These are phyloP conservation scores for Colletotrichum filicis DNA, from an alignment of 2,329 filamentous ascomycete genomes.

Conservation along the genomic window DNA sequence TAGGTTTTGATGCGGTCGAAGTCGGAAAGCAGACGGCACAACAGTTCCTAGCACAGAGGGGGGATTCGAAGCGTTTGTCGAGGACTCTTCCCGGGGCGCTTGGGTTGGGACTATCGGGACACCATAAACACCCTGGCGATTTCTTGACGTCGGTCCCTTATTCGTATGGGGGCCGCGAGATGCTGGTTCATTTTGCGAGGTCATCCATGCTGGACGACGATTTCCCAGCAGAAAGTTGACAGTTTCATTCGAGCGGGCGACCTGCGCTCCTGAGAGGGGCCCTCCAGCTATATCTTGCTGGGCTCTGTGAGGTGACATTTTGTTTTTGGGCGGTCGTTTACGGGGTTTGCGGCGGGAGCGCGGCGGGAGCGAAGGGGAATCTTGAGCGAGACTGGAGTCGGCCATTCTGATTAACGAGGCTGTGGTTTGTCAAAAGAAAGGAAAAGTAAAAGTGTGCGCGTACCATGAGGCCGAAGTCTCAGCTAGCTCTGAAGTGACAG, in stretches of 20 bases:
- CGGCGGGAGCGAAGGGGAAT: slow-evolving; percentile 14
- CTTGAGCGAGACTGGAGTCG: slow-evolving; percentile 30
- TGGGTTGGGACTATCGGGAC: background rate
- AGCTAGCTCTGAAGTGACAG: background rate
- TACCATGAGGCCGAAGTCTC: slow-evolving; percentile 32
- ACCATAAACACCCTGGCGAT: background rate
- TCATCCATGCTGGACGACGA: slow-evolving; percentile 47
- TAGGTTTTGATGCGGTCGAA: background rate
- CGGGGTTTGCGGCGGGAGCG: slow-evolving; percentile 19
- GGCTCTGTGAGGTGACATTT: slow-evolving; percentile 10
- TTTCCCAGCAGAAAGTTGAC: slow-evolving; percentile 51
- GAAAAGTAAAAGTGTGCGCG: background rate
- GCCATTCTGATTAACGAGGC: slow-evolving; percentile 17
- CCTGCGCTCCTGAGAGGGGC: slow-evolving; percentile 39
- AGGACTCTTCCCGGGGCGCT: background rate
- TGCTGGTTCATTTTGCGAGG: background rate
- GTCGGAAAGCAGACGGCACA: no score
- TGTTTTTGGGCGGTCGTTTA: slow-evolving; percentile 10
- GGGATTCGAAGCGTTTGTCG: background rate
- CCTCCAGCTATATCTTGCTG: slow-evolving; percentile 2
- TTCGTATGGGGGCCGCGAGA: background rate
- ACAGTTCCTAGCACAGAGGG: background rate
- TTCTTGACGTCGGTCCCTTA: background rate
- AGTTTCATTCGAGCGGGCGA: slow-evolving; percentile 54
- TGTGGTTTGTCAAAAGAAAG: background rate